Conservation (phyloP, 768 basidiomycete genomes). For the Suillus alpinus region DNA sequence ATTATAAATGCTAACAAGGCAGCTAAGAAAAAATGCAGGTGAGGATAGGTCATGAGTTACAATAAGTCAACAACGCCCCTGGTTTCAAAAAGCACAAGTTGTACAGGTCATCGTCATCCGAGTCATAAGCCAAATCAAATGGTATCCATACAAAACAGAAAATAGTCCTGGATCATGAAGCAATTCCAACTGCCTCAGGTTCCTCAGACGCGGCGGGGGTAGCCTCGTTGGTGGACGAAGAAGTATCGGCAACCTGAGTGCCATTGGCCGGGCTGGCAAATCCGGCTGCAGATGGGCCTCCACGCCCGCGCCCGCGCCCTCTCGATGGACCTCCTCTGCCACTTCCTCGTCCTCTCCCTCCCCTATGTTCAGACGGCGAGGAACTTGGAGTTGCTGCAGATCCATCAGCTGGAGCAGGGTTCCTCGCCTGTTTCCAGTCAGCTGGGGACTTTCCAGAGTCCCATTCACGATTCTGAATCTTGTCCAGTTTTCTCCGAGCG, state of each 20-base stretch:
- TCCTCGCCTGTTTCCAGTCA: constrained; percentile 16
- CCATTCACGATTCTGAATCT: constrained; percentile 77
- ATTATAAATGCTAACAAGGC: background rate
- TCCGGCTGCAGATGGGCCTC: constrained; percentile 14
- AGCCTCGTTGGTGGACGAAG: background rate
- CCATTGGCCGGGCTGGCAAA: background rate
- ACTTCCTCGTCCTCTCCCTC: constrained; percentile 30
- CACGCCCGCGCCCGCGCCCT: constrained; percentile 37
- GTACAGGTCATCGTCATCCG: background rate
- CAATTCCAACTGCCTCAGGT: constrained; percentile 1
- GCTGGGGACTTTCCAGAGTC: constrained; percentile 63
- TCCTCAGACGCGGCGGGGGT: background rate
- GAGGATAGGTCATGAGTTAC: constrained; percentile 2
- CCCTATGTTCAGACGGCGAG: constrained; percentile 17
- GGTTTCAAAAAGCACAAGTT: background rate
- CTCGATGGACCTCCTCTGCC: constrained; percentile 30
- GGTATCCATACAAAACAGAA: constrained; percentile 1
- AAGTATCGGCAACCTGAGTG: background rate
- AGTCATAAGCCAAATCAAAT: background rate
- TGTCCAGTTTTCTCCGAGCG: constrained; percentile 80
- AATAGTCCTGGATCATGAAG: background rate
- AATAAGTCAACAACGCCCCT: constrained; percentile 6
- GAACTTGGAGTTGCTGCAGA: constrained; percentile 6
- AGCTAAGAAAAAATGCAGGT: background rate
- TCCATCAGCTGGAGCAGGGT: constrained; percentile 6